phyloP scores from a whole-genome alignment of 345 rosid genomes.

The Syzygium jambos region DNA sequence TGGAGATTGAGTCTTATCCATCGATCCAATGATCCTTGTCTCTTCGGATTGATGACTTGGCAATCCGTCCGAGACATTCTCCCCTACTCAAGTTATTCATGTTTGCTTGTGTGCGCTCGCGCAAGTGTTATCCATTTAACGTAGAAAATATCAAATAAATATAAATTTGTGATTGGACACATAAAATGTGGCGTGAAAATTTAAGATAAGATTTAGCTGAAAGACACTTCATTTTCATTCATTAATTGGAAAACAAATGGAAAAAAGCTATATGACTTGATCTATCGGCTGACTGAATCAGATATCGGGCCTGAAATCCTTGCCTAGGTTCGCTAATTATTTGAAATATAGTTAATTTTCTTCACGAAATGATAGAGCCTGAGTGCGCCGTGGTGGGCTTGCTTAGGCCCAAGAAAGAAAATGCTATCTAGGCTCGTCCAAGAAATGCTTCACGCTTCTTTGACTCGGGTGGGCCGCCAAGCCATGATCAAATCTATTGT shows the following conservation, averaged over 20 bases:
- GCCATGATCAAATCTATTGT: background rate
- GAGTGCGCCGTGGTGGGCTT: background rate
- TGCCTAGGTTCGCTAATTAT: no score
- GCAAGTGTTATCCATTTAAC: background rate
- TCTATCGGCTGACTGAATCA: no score
- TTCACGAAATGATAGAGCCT: no score
- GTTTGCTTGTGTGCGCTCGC: no score
- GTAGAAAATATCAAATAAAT: background rate
- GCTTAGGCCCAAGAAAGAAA: background rate
- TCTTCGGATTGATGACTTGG: background rate
- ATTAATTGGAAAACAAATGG: background rate
- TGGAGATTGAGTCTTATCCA: background rate
- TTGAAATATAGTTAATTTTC: no score
- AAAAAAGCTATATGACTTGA: background rate
- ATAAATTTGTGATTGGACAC: background rate
- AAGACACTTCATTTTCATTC: background rate
- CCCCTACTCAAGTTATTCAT: background rate
- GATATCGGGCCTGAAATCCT: no score
- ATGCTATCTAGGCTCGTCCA: background rate
- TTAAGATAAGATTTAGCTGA: background rate
- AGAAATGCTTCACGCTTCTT: background rate
- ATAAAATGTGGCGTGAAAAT: background rate
- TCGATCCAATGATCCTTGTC: background rate
- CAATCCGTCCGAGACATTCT: background rate
- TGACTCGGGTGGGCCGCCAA: background rate